Percentiles rank a stretch among this genome's conserved stretches.
These are phyloP conservation scores for Colletotrichum caudatum DNA, from an alignment of 2,329 filamentous ascomycete species.

Conservation along the genomic window DNA sequence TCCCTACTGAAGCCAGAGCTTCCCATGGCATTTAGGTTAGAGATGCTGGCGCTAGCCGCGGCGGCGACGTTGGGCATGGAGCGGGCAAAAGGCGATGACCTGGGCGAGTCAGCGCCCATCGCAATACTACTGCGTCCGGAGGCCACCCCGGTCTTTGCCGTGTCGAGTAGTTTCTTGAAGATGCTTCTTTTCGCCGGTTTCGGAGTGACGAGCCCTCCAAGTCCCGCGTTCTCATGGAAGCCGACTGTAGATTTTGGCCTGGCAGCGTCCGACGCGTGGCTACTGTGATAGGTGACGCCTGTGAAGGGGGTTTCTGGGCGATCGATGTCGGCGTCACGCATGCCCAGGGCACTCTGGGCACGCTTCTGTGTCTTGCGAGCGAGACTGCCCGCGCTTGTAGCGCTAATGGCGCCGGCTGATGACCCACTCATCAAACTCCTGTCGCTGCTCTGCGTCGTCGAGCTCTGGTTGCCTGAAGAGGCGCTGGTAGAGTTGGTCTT, in stretches of 20 bases:
- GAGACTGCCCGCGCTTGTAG: slow-evolving; percentile 94
- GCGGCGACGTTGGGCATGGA: slow-evolving; percentile 55
- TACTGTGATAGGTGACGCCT: slow-evolving; percentile 90
- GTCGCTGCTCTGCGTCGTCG: slow-evolving; percentile 81
- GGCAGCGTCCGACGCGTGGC: slow-evolving; percentile 76
- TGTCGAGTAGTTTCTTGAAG: slow-evolving; percentile 95
- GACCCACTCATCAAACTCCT: slow-evolving; percentile 93
- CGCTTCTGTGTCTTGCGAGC: slow-evolving; percentile 78
- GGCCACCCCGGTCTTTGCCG: slow-evolving; percentile 92
- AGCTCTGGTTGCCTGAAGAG: slow-evolving; percentile 78
- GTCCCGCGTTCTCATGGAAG: slow-evolving; percentile 74
- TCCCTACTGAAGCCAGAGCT: slow-evolving; percentile 58
- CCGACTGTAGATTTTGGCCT: slow-evolving; percentile 75
- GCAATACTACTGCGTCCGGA: slow-evolving; percentile 89
- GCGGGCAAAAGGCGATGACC: slow-evolving; percentile 58
- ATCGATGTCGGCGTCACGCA: slow-evolving; percentile 66
- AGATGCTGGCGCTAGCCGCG: slow-evolving; percentile 60
- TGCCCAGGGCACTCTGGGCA: slow-evolving; percentile 74
- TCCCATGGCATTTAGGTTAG: slow-evolving; percentile 49
- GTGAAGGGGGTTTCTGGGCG: slow-evolving; percentile 76
- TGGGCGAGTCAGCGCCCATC: slow-evolving; percentile 62
- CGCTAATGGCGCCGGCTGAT: slow-evolving; percentile 91
- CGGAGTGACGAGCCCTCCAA: slow-evolving; percentile 83
- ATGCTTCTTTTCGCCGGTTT: slow-evolving; percentile 88
- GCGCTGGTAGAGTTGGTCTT: slow-evolving; percentile 88